Evolutionary conservation across 108 stramenopile genomes (phyloP).

Genomic region (Cafeteria roenbergensis): DNA sequence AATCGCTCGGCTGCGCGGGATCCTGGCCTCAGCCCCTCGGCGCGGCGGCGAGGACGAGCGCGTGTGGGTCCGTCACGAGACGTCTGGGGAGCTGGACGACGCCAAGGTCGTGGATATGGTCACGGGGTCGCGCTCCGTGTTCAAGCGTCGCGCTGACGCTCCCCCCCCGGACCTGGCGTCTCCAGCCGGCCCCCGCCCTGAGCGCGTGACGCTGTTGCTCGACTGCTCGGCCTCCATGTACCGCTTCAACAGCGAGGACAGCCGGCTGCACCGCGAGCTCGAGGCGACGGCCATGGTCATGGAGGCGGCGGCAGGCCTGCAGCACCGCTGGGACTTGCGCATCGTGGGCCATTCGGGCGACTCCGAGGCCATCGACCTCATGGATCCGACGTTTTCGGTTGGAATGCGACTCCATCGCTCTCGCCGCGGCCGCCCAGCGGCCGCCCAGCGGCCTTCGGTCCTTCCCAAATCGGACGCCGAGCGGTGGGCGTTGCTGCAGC

Average conservation of each 20-base stretch:
- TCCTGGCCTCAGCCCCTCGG: conserved; percentile 42
- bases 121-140: conserved; percentile 63
- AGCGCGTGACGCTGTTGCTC: conserved; percentile 53
- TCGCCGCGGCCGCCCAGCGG: not conserved
- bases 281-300: conserved; percentile 70
- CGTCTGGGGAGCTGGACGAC: conserved; percentile 71
- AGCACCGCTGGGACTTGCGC: conserved; percentile 23
- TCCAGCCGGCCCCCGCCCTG: conserved; percentile 21
- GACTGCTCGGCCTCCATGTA: conserved; percentile 71
- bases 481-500: conserved; percentile 51
- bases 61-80: conserved; percentile 60
- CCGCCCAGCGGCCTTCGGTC: conserved; percentile 2
- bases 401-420: conserved; percentile 59
- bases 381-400: conserved; percentile 34
- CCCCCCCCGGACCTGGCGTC: conserved; percentile 8
- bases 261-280: conserved; percentile 53
- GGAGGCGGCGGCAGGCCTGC: conserved; percentile 51
- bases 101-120: conserved; percentile 60
- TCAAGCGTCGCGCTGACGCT: conserved; percentile 44
- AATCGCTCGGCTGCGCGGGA: conserved; percentile 41
- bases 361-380: not conserved
- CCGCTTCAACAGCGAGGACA: conserved; percentile 69
- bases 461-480: conserved; percentile 45
- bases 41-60: conserved; percentile 43
- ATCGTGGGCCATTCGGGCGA: conserved; percentile 2